These are phyloP conservation scores for Umbelopsis ramanniana DNA, from an alignment of 192 early-diverging fungal species.

Conservation along the genomic window DNA sequence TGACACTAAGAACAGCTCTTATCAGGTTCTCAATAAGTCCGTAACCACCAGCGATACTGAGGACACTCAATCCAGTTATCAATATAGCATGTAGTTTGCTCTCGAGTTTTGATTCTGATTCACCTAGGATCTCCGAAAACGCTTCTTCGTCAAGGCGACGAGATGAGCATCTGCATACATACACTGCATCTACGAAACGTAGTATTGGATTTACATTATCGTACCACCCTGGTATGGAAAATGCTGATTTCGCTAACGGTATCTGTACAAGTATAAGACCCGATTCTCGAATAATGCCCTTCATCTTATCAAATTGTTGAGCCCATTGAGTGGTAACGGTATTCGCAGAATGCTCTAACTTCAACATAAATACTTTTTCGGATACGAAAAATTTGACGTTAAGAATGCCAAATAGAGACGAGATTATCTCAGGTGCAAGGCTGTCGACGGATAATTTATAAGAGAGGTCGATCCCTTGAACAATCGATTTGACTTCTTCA, in stretches of 20 bases:
- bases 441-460: too few species aligned
- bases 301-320: not conserved
- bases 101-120: not conserved
- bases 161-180: not conserved
- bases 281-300: not conserved
- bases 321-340: not conserved
- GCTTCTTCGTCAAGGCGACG: not conserved
- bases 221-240: not conserved
- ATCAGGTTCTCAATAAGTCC: not conserved
- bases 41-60: not conserved
- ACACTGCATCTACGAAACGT: not conserved
- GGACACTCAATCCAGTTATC: not conserved
- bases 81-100: not conserved
- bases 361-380: too few species aligned
- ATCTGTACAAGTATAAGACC: not conserved
- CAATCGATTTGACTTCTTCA: too few species aligned
- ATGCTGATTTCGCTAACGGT: not conserved
- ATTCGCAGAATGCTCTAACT: not conserved
- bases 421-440: too few species aligned
- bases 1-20: not conserved
- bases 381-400: too few species aligned
- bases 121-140: not conserved
- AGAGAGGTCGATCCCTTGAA: too few species aligned
- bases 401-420: too few species aligned
- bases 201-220: not conserved